Evolutionary conservation across 176 grass and related monocot genomes (phyloP).

Genomic region (Stipa capillata): DNA sequence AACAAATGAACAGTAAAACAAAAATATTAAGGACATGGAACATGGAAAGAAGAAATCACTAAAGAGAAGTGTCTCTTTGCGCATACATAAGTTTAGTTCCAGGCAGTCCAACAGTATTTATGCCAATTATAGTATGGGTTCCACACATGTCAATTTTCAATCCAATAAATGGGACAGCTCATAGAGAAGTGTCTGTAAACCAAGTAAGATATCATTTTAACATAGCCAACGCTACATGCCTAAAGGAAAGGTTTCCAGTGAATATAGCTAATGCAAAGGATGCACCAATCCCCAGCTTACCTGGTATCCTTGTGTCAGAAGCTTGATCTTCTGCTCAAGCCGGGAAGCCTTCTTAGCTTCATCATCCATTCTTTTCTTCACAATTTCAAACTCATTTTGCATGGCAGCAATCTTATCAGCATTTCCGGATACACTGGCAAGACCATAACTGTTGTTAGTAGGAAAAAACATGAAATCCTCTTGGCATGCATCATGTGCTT

Average conservation of each 20-base stretch:
- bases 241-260: no score
- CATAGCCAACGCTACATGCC: no score
- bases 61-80: not conserved
- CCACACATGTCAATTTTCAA: no score
- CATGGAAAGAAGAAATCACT: not conserved
- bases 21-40: not conserved
- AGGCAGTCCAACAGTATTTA: no score
- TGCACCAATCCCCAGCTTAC: constrained; percentile 29
- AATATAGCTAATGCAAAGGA: no score
- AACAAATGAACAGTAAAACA: not conserved
- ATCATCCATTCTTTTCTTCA: constrained; percentile 85
- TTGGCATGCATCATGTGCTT: constrained; percentile 82
- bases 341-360: constrained; percentile 81
- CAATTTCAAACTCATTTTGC: constrained; percentile 88
- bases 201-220: no score
- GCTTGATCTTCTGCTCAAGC: constrained; percentile 93
- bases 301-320: constrained; percentile 92
- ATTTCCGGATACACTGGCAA: constrained; percentile 73
- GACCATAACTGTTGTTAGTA: constrained; percentile 58
- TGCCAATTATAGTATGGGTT: no score
- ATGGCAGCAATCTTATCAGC: constrained; percentile 67
- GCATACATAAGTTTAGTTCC: no score
- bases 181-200: no score
- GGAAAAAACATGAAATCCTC: constrained; percentile 95
- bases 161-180: no score